These are phyloP conservation scores for Sisymbrium irio DNA, from an alignment of 345 rosid species.

Conservation along the genomic window DNA sequence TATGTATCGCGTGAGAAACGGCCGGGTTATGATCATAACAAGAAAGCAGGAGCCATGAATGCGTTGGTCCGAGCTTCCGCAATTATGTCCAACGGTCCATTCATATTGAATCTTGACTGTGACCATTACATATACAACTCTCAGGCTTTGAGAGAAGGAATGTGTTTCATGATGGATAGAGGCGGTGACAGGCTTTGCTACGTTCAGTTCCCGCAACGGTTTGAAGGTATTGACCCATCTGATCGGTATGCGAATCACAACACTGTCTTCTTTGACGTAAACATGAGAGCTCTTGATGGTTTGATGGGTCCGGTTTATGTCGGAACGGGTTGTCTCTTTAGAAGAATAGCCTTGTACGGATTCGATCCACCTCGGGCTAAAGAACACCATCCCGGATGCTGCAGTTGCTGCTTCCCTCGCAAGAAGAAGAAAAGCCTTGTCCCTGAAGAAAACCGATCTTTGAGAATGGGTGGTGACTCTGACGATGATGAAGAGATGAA, in stretches of 20 bases:
- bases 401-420: constrained; percentile 69
- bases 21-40: constrained; percentile 96
- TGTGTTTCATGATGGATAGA: constrained; percentile 99
- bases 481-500: constrained; percentile 93
- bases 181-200: constrained; percentile 96
- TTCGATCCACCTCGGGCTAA: constrained; percentile 91
- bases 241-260: constrained; percentile 97
- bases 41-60: constrained; percentile 99
- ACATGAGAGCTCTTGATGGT: constrained; percentile 99
- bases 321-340: constrained; percentile 95
- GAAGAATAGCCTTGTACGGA: constrained; percentile 89
- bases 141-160: constrained; percentile 94
- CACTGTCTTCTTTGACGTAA: constrained; percentile 96
- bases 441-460: constrained; percentile 76
- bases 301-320: constrained; percentile 97
- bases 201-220: constrained; percentile 96
- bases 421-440: constrained; percentile 57
- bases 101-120: constrained; percentile 95
- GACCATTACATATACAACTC: constrained; percentile 98
- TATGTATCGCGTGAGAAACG: constrained; percentile 98
- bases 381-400: constrained; percentile 75
- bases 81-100: constrained; percentile 96
- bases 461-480: constrained; percentile 93
- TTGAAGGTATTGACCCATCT: constrained; percentile 98
- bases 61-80: constrained; percentile 98